Percentiles rank a stretch among this genome's conserved stretches.
phyloP scores from a whole-genome alignment of 2,329 filamentous ascomycete species.

The Claviceps cyperi region DNA sequence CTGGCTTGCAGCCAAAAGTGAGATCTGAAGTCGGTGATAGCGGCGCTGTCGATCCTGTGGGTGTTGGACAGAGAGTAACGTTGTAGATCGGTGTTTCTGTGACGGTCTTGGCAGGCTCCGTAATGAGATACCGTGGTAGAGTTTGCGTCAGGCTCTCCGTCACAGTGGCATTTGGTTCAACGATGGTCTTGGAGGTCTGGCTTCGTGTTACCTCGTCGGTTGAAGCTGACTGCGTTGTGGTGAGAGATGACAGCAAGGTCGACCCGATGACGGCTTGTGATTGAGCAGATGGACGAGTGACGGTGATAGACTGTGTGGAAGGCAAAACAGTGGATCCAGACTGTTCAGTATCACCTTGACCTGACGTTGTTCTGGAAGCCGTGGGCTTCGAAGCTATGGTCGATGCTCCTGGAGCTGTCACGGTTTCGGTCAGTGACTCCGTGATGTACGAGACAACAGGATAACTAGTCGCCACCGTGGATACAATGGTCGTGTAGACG shows the following conservation, averaged over 20 bases:
- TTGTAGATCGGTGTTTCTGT: conserved; percentile 14
- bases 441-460: conserved; percentile 8
- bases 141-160: conserved; percentile 18
- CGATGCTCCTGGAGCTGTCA: conserved; percentile 4
- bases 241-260: conserved; percentile 6
- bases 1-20: conserved; percentile 40
- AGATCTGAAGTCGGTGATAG: conserved; percentile 24
- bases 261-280: conserved; percentile 9
- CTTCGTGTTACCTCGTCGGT: conserved; percentile 8
- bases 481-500: conserved; percentile 5
- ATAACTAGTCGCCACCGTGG: conserved; percentile 7
- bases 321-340: conserved; percentile 11
- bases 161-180: conserved; percentile 14
- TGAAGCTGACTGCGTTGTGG: conserved; percentile 3
- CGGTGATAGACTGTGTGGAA: conserved; percentile 12
- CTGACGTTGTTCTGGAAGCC: conserved; percentile 2
- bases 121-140: conserved; percentile 14
- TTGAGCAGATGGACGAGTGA: conserved; percentile 12
- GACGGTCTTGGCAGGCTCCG: conserved; percentile 15
- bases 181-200: conserved; percentile 18
- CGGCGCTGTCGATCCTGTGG: conserved; percentile 21
- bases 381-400: conserved; percentile 5
- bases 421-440: conserved; percentile 2
- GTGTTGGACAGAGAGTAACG: conserved; percentile 29
- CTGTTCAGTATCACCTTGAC: conserved; percentile 4